A percentile compares a stretch with the other conserved stretches of the same genome.
These are phyloP conservation scores for Orbilia oligospora DNA, from an alignment of 2,329 filamentous ascomycete species.

Conservation along the genomic window DNA sequence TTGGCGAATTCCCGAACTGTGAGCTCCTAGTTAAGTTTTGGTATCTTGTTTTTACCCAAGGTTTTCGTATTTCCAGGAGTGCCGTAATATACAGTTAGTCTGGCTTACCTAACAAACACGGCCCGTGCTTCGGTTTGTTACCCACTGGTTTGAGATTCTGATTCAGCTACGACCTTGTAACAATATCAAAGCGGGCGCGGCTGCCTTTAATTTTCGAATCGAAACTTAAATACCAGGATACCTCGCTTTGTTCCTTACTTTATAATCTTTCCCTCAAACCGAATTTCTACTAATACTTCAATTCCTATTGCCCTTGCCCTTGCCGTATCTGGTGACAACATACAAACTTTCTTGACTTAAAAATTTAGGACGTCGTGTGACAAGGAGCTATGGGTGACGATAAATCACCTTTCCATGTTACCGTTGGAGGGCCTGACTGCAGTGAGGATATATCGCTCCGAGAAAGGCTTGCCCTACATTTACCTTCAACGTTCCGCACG, in stretches of 20 bases:
- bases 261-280: too few species aligned
- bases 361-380: not conserved
- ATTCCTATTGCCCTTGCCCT: too few species aligned
- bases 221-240: not conserved
- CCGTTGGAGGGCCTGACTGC: not conserved
- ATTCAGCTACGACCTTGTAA: not conserved
- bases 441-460: not conserved
- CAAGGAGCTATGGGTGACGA: conserved; percentile 3
- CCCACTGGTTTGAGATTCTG: conserved; percentile 2
- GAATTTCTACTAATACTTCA: not conserved
- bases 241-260: too few species aligned
- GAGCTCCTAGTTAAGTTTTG: not conserved
- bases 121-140: not conserved
- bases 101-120: not conserved
- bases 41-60: not conserved
- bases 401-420: conserved; percentile 32
- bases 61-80: not conserved
- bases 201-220: not conserved
- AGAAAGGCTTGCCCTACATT: conserved; percentile 3
- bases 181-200: not conserved
- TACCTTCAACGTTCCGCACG: conserved; percentile 39
- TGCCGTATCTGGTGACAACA: too few species aligned
- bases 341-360: not conserved
- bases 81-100: not conserved
- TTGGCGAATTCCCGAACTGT: not conserved